These are phyloP conservation scores for Penicillium sp. DNA, from an alignment of 2,329 filamentous ascomycete species.

Conservation along the genomic window DNA sequence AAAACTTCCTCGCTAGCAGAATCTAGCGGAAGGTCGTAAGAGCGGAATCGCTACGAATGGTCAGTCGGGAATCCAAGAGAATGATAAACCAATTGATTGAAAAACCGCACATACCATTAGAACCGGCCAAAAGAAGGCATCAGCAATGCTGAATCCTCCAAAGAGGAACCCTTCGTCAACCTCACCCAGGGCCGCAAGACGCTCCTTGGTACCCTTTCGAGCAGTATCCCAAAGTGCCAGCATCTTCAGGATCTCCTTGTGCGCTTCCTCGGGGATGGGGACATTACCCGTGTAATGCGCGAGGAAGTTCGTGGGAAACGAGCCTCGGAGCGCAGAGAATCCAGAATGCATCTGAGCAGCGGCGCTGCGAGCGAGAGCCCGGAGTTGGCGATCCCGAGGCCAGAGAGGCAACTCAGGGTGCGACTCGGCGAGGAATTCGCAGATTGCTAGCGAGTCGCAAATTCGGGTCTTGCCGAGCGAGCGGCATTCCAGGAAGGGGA, in stretches of 20 bases:
- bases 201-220: slow-evolving; percentile 28
- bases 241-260: slow-evolving; percentile 31
- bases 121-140: slow-evolving; percentile 46
- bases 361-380: slow-evolving; percentile 38
- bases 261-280: slow-evolving; percentile 31
- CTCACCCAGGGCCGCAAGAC: slow-evolving; percentile 30
- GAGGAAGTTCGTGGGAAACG: slow-evolving; percentile 37
- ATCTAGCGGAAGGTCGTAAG: slow-evolving; percentile 36
- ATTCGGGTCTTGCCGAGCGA: slow-evolving; percentile 31
- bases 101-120: slow-evolving; percentile 36
- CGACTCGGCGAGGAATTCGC: slow-evolving; percentile 40
- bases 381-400: slow-evolving; percentile 38
- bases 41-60: slow-evolving; percentile 36
- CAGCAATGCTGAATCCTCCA: slow-evolving; percentile 43
- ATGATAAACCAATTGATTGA: neutral
- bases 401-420: slow-evolving; percentile 35
- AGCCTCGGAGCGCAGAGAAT: slow-evolving; percentile 32
- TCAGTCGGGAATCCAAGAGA: neutral
- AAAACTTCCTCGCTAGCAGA: slow-evolving; percentile 33
- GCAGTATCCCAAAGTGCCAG: slow-evolving; percentile 36
- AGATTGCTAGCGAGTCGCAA: slow-evolving; percentile 39
- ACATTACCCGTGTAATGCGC: slow-evolving; percentile 38
- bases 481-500: slow-evolving; percentile 34
- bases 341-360: slow-evolving; percentile 43
- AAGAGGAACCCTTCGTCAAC: slow-evolving; percentile 43